A percentile compares a stretch with the other conserved stretches of the same genome.
Conservation (phyloP, 441 rosid genomes). For the Capsella rubella region DNA sequence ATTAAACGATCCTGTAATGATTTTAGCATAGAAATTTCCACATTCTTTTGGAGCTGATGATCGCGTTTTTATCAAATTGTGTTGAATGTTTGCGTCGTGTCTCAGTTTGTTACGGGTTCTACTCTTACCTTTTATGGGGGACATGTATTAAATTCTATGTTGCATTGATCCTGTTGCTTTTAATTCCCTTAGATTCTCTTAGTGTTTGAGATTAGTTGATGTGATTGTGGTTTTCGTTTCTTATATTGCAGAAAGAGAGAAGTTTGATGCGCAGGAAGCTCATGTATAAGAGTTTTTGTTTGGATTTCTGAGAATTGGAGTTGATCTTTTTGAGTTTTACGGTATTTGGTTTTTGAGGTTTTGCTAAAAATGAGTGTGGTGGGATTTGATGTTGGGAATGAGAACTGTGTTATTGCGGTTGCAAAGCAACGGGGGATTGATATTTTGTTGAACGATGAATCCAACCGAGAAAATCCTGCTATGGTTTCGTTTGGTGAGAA, state of each 20-base stretch:
- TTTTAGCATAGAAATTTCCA: background rate
- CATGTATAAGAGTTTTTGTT: conserved; percentile 12
- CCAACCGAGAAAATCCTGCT: conserved; percentile 83
- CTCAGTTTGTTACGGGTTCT: background rate
- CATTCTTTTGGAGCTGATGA: background rate
- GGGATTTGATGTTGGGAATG: conserved; percentile 94
- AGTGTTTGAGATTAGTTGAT: conserved; percentile 21
- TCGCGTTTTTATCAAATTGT: conserved; percentile 30
- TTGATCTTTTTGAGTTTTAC: background rate
- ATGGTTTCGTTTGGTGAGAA: conserved; percentile 92
- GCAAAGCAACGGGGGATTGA: conserved; percentile 89
- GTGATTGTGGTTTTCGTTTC: conserved; percentile 23
- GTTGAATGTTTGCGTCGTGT: background rate
- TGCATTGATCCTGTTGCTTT: conserved; percentile 18
- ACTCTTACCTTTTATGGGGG: background rate
- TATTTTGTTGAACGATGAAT: conserved; percentile 90
- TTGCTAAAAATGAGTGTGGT: conserved; percentile 71
- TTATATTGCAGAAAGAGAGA: conserved; percentile 22
- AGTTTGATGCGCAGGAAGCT: conserved; percentile 16
- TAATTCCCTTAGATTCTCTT: background rate
- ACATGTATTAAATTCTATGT: background rate
- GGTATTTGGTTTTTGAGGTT: conserved; percentile 22
- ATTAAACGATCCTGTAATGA: background rate
- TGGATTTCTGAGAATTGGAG: conserved; percentile 2
- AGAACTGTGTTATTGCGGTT: conserved; percentile 81